Evolutionary conservation across 2,329 filamentous ascomycete species (phyloP).

Genomic region (Penicillium palitans): DNA sequence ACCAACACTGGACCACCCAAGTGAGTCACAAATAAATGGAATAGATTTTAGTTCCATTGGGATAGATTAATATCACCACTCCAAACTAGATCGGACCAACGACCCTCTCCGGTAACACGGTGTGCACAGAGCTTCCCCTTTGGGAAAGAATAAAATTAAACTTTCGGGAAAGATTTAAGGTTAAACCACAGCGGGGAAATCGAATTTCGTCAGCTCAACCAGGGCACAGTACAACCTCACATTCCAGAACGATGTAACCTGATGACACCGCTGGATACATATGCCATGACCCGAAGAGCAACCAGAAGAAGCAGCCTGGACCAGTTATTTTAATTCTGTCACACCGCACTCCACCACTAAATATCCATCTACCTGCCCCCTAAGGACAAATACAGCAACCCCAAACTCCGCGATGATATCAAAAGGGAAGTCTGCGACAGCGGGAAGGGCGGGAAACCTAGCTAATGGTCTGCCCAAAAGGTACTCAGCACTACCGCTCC

Average conservation of each 20-base stretch:
- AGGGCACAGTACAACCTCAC: not conserved
- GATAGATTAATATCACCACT: not conserved
- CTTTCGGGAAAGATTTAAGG: not conserved
- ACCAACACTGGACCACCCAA: too few species aligned
- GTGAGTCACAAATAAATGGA: too few species aligned
- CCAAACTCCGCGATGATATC: conserved; percentile 48
- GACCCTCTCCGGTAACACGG: too few species aligned
- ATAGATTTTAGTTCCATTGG: not conserved
- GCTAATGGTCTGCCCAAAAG: conserved; percentile 53
- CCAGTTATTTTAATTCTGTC: not conserved
- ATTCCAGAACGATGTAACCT: not conserved
- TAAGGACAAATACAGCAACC: conserved; percentile 51
- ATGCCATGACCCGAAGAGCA: not conserved
- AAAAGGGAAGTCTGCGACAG: conserved; percentile 49
- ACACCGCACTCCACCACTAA: not conserved
- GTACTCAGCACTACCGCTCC: conserved; percentile 21
- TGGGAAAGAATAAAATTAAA: too few species aligned
- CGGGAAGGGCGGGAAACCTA: conserved; percentile 51
- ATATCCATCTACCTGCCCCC: conserved; percentile 36
- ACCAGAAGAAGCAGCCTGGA: not conserved
- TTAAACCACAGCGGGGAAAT: not conserved
- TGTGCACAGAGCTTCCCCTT: too few species aligned
- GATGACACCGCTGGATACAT: not conserved
- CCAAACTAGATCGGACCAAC: not conserved
- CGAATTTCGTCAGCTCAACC: not conserved